Conservation (phyloP, 768 basidiomycete species). For the Hebeloma cylindrosporum region DNA sequence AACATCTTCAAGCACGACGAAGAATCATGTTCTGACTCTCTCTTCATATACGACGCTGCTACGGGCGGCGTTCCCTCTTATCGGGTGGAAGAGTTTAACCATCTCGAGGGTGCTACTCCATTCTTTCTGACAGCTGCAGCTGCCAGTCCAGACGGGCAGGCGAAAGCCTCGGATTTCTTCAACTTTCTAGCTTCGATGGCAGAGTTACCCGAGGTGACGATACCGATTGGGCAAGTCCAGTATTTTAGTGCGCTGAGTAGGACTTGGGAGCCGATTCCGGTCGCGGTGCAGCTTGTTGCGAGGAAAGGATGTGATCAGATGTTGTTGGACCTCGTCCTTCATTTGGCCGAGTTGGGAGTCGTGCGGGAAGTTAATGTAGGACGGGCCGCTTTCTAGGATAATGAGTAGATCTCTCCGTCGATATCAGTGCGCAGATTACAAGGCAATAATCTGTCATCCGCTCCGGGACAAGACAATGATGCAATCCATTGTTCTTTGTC, state of each 20-base stretch:
- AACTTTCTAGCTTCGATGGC: slow-evolving; percentile 38
- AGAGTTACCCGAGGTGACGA: slow-evolving; percentile 36
- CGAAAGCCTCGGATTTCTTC: slow-evolving; percentile 28
- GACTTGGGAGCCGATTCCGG: slow-evolving; percentile 35
- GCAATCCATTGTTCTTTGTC: too few species aligned
- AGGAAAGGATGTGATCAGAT: slow-evolving; percentile 36
- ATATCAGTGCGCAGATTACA: too few species aligned
- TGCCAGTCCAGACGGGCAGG: slow-evolving; percentile 7
- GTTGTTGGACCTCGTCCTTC: slow-evolving; percentile 32
- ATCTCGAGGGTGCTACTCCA: slow-evolving; percentile 28
- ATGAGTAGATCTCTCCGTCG: too few species aligned
- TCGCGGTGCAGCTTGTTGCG: slow-evolving; percentile 36
- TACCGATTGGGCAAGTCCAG: slow-evolving; percentile 36
- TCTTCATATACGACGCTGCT: slow-evolving; percentile 39
- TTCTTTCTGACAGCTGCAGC: slow-evolving; percentile 25
- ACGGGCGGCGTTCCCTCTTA: slow-evolving; percentile 37
- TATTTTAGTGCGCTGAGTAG: slow-evolving; percentile 35
- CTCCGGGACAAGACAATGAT: too few species aligned
- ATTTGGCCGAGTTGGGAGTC: slow-evolving; percentile 27
- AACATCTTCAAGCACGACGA: slow-evolving; percentile 29
- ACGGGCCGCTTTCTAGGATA: too few species aligned
- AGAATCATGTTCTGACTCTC: slow-evolving; percentile 33
- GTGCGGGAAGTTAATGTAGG: slow-evolving; percentile 27
- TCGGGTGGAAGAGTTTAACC: slow-evolving; percentile 34
- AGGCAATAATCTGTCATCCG: too few species aligned